Conservation (phyloP, 2,329 filamentous ascomycete genomes). For the Thielaviopsis ethacetica region DNA sequence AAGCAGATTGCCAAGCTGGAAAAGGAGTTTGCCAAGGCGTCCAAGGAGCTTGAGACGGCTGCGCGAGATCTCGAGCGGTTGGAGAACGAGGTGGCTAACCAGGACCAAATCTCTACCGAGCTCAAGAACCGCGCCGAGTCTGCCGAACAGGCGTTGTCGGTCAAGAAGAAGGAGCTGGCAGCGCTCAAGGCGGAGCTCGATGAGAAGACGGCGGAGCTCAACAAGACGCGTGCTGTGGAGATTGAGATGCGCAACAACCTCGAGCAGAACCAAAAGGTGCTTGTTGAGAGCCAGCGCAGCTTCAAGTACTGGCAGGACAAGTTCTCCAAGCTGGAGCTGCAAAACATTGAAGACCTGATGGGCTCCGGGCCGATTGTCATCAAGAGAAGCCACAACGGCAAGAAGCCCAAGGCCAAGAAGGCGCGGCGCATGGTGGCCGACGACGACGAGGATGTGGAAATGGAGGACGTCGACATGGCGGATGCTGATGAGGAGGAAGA, state of each 20-base stretch:
- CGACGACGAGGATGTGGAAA: slow-evolving; percentile 15
- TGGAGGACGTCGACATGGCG: slow-evolving; percentile 5
- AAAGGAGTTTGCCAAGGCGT: slow-evolving; percentile 63
- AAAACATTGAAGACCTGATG: slow-evolving; percentile 58
- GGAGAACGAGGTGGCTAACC: slow-evolving; percentile 60
- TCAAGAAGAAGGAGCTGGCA: slow-evolving; percentile 67
- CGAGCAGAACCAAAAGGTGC: slow-evolving; percentile 83
- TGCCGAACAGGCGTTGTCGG: slow-evolving; percentile 59
- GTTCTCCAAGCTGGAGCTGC: slow-evolving; percentile 63
- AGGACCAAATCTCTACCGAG: slow-evolving; percentile 58
- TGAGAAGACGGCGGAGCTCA: slow-evolving; percentile 68
- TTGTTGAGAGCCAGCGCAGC: slow-evolving; percentile 73
- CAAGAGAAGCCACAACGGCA: not conserved
- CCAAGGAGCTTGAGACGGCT: slow-evolving; percentile 60
- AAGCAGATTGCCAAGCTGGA: slow-evolving; percentile 80
- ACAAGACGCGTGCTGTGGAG: slow-evolving; percentile 74
- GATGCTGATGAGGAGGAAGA: slow-evolving; percentile 17
- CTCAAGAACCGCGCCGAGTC: slow-evolving; percentile 61
- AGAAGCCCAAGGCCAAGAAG: slow-evolving; percentile 7
- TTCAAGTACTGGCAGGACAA: slow-evolving; percentile 82
- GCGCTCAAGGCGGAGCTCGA: slow-evolving; percentile 74
- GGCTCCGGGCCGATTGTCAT: slow-evolving; percentile 18
- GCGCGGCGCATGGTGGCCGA: slow-evolving; percentile 8
- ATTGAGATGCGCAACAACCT: slow-evolving; percentile 98
- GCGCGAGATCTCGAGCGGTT: slow-evolving; percentile 59